phyloP scores from a whole-genome alignment of 345 rosid genomes.

The Nephelium lappaceum region DNA sequence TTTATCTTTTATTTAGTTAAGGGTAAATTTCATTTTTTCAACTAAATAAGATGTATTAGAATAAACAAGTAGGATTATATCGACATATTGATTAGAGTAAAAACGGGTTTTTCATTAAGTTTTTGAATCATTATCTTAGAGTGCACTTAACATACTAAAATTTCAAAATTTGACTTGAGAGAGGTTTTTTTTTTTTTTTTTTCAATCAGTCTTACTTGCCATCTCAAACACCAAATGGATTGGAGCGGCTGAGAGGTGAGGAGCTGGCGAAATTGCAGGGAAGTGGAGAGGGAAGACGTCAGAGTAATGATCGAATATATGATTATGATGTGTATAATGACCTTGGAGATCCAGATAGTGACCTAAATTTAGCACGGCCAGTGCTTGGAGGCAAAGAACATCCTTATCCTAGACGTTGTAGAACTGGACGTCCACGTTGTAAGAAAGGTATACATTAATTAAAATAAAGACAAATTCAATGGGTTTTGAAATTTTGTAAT shows the following conservation, averaged over 20 bases:
- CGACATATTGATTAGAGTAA: no score
- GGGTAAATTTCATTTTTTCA: no score
- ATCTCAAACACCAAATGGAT: slow-evolving; percentile 37
- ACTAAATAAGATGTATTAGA: no score
- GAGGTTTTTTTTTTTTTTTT: neutral
- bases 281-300: slow-evolving; percentile 38
- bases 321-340: slow-evolving; percentile 50
- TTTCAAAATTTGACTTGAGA: slow-evolving; percentile 53
- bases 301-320: slow-evolving; percentile 35
- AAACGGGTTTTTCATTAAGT: no score
- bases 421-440: slow-evolving; percentile 48
- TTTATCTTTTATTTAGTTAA: no score
- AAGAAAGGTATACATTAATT: slow-evolving; percentile 25
- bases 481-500: slow-evolving; percentile 10
- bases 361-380: slow-evolving; percentile 20
- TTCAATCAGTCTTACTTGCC: slow-evolving; percentile 38
- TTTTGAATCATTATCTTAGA: no score
- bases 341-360: slow-evolving; percentile 36
- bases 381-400: slow-evolving; percentile 30
- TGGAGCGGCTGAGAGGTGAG: slow-evolving; percentile 33
- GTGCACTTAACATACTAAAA: neutral
- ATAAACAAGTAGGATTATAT: no score
- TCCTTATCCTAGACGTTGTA: slow-evolving; percentile 64
- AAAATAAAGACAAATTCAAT: slow-evolving; percentile 1
- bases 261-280: slow-evolving; percentile 40